Base-by-base conservation (phyloP, 805 yeast genomes). In the Candida qinlingensis region DNA sequence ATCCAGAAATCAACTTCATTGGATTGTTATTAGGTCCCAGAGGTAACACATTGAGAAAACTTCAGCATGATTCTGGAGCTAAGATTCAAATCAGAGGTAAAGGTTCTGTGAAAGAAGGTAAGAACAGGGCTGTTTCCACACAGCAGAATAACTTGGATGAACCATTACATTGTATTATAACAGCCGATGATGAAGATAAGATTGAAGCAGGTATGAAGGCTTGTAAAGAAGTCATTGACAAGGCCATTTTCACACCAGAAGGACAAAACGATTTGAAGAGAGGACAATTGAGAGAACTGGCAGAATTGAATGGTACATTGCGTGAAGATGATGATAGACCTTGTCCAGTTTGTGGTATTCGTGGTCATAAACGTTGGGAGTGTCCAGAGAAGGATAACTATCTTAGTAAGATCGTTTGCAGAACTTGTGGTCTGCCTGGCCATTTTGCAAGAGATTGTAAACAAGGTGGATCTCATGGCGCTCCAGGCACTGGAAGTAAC, bases 41-140 rank as follows among this genome's bases (percentile, higher is more conserved):
- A 72, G 99, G 98, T 27, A 85, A 86, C 58, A 92, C 97, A 0
- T 68, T 92, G 57, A 79, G 87, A 51, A 79, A 80, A 57, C 69
- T 95, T 66, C 96, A 92, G 62, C 82, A 79, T 30, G 82, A 85
- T 44, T 84, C 96, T 37, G 96, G 96, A 1, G 97, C 98, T 13
- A 80, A 77, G 55, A 85, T 94, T 50, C 95, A 91, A 3, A 87
- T 94, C 44, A 75, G 99, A 56, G 99, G 99, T 29, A 83, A 86
- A 56, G 99, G 99, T 0, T 91, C 97, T 1, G 96, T 90, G 19
- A 92, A 92, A 61, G 96, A 88, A 61, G 98, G 98, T 33, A 85
- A 82, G 63, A 77, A 78, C 49, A 71, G 75, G 39, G 73, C 71
- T 12, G 44, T 49, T 30, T 43, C 63, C 6, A 39, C 56, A 3